Base-by-base conservation (phyloP, 1,139 yeast species). In the Kluyveromyces sp. region DNA sequence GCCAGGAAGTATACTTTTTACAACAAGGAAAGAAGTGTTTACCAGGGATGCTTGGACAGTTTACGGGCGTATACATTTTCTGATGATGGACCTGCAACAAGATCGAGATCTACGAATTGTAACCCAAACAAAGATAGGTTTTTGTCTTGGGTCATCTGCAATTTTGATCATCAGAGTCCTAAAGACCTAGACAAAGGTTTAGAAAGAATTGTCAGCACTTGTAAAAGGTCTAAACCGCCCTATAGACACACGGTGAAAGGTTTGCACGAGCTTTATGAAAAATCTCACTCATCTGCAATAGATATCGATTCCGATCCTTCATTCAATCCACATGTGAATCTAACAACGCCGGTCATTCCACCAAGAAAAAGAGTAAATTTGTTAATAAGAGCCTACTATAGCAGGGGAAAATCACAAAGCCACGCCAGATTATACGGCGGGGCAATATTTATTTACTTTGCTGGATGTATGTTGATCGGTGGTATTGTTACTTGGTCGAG, bases 341-440 rank as follows among this genome's bases (percentile, higher is more conserved):
- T 38, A 5, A 38, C 41, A 15, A 10, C 34, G 8, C 34, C 41
- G 10, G 25, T 38, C 10, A 10, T 38, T 6, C 26, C 41, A 4
- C 41, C 41, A 21, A 38, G 27, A 10, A n/a, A 26, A 4, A 38
- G 21, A 29, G 41, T 38, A n/a, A 26, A 38, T n/a, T 28, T 25
- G n/a, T 38, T 29, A 6, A 28, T 34, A 29, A 38, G 34, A 15
- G 41, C 41, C 15, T 38, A 38, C n/a, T 8, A 6, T 26, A 29
- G 25, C 34, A 28, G 41, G n/a, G 41, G 34, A 38, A 28, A 28
- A 29, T 29, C 41, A 4, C 26, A 38, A 30, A 28, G 21, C 7
- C 41, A 38, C 21, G 32, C 41, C 34, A 38, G 41, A 30, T 28
- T 38, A 4, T 38, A 38, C 25, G 41, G 41, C n/a, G 41, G 41